Evolutionary conservation across 2,329 filamentous ascomycete genomes (phyloP), one percentile per base, ranked within the genome.

Genomic region (Sphaerulina vaccinii): DNA sequence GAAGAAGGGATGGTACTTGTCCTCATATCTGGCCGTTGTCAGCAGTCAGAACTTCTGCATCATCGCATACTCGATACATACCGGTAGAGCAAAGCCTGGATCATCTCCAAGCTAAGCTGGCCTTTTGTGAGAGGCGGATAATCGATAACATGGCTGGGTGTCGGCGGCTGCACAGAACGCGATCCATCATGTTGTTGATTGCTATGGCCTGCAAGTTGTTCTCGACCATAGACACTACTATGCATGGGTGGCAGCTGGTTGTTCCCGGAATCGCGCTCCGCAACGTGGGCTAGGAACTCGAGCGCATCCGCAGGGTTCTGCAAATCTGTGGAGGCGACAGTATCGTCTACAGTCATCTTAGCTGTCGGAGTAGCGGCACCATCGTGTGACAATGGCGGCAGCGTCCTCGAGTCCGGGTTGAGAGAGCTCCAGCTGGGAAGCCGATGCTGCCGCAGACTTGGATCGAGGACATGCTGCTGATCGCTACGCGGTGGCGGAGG

Each of bases 281-380:
- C 65, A 11, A 68, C 65, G 49, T 67, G 53, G 16, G 65, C 65
- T 5, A 67, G 58, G 41, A 68, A 68, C 16, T 66, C 65, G 22
- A 68, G 52, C 24, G 65, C 65, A 57, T 68, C 65, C 10, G 65
- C 64, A 19, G 65, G 65, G 48, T 68, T 68, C 52, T 67, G 65
- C 29, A 68, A 45, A 49, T 68, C 65, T 6, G 65, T 63, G 7
- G 65, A 62, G 10, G 61, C 65, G 22, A 67, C 62, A 21, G 55
- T 61, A 23, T 67, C 65, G 47, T 68, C 65, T 15, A 68, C 65
- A 9, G 62, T 63, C 60, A 65, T 61, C 54, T 64, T 63, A 5
- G 62, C 60, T 23, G 55, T 58, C 16, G 61, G 57, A 23, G 60
- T 62, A 15, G 48, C 48, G 27, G 56, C 44, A 13, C 44, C 54